Evolutionary conservation across 2,329 filamentous ascomycete species (phyloP).

Genomic region (Microcyclospora tardicrescens): DNA sequence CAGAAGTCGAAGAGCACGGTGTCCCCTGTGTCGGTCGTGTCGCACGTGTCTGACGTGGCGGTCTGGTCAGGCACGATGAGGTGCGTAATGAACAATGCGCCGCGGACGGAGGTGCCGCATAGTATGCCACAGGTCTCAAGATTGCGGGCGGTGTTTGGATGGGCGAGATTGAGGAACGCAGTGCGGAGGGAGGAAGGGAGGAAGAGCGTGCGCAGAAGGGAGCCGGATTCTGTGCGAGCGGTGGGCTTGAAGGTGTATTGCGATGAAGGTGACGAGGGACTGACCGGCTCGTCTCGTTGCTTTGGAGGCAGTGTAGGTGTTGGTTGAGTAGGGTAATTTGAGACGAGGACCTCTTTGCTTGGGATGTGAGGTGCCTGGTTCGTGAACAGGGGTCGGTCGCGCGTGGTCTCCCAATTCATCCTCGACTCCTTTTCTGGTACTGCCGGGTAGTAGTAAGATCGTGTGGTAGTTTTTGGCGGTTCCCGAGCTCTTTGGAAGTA

Average conservation of each 20-base stretch:
- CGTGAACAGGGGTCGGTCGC: slow-evolving; percentile 8
- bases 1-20: slow-evolving; percentile 74
- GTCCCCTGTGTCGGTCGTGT: slow-evolving; percentile 70
- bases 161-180: slow-evolving; percentile 61
- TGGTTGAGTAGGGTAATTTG: slow-evolving; percentile 7
- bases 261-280: slow-evolving; percentile 16
- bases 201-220: slow-evolving; percentile 76
- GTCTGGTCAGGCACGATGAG: slow-evolving; percentile 85
- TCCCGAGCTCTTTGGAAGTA: not conserved
- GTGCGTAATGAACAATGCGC: slow-evolving; percentile 80
- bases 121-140: slow-evolving; percentile 93
- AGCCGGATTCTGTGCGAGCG: slow-evolving; percentile 80
- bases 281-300: slow-evolving; percentile 18
- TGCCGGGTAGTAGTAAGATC: slow-evolving; percentile 31
- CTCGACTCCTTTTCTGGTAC: slow-evolving; percentile 29
- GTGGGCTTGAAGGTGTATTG: slow-evolving; percentile 71
- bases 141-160: slow-evolving; percentile 63
- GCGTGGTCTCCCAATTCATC: slow-evolving; percentile 21
- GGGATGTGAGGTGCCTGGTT: slow-evolving; percentile 15
- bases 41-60: slow-evolving; percentile 83
- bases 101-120: slow-evolving; percentile 80
- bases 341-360: slow-evolving; percentile 13
- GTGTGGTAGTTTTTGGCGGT: not conserved
- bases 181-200: slow-evolving; percentile 63
- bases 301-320: slow-evolving; percentile 16